phyloP scores from a whole-genome alignment of 2,329 filamentous ascomycete genomes.

The Nothophaeocryptopus gaeumannii region DNA sequence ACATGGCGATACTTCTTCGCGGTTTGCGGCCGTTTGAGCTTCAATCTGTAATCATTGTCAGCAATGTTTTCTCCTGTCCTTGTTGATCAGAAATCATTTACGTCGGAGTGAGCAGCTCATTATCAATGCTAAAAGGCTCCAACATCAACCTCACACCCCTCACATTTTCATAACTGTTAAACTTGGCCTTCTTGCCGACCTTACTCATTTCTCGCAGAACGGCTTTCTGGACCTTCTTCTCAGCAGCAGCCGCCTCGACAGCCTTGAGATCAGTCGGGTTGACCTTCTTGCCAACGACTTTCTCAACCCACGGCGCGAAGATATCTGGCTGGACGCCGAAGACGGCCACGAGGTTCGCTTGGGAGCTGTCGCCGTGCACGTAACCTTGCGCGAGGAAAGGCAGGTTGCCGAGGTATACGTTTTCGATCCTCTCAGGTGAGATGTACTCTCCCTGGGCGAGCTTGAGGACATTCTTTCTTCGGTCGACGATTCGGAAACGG shows the following conservation, averaged over 20 bases:
- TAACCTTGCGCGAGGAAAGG: slow-evolving; percentile 76
- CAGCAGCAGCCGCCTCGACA: slow-evolving; percentile 63
- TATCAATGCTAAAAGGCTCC: slow-evolving; percentile 91
- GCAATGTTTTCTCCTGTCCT: neutral
- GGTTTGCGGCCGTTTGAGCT: slow-evolving; percentile 67
- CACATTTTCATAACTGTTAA: slow-evolving; percentile 87
- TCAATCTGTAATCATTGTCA: slow-evolving; percentile 51
- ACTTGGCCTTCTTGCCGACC: slow-evolving; percentile 78
- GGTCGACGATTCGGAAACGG: slow-evolving; percentile 89
- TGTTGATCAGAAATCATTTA: slow-evolving; percentile 50
- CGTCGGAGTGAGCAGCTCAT: slow-evolving; percentile 85
- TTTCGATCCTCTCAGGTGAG: slow-evolving; percentile 94
- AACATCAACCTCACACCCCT: slow-evolving; percentile 70
- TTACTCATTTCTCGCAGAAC: slow-evolving; percentile 75
- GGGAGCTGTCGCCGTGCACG: slow-evolving; percentile 83
- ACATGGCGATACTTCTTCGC: slow-evolving; percentile 60
- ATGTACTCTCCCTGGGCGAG: slow-evolving; percentile 97
- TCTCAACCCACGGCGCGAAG: slow-evolving; percentile 78
- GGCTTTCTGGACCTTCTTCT: slow-evolving; percentile 69
- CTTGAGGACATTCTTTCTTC: slow-evolving; percentile 99
- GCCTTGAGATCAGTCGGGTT: slow-evolving; percentile 62
- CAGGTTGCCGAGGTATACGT: slow-evolving; percentile 81
- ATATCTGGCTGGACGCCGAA: slow-evolving; percentile 82
- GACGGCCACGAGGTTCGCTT: slow-evolving; percentile 78
- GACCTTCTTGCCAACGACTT: slow-evolving; percentile 66